Evolutionary conservation across 2,329 filamentous ascomycete genomes (phyloP), one percentile per base, ranked within the genome.

Genomic region (Aureobasidium sp.): DNA sequence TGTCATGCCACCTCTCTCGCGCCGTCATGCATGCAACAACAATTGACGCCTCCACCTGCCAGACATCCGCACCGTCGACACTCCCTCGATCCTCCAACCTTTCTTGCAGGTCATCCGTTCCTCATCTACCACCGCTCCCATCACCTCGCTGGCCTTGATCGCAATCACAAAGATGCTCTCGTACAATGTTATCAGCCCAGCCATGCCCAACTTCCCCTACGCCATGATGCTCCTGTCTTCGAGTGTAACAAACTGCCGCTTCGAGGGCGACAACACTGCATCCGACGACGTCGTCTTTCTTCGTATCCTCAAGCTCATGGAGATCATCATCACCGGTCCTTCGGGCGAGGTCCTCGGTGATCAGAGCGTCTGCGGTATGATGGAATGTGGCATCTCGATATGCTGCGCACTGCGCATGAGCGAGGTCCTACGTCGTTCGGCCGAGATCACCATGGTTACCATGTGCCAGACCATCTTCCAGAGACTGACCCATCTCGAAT

Each of bases 401-500:
- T 99, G 94, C 78, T 99, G 93, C 64, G 92, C 97, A 70, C 84
- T 89, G 60, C 85, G 93, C 60, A 85, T 97, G 63, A 96, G 92
- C 10, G 92, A 96, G 68, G 85, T 97, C 4, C 78, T 99, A 59
- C 85, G 93, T 64, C 83, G 92, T 64, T 95, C 92, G 21, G 94
- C 94, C 1, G 94, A 99, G 74, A 94, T 95, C 69, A 88, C 91
- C 59, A 96, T 99, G 92, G 90, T 97, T 47, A 90, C 90, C 66
- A 99, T 99, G 94, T 97, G 94, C 71, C 94, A 99, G 75, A 91
- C 96, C 65, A 96, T 99, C 68, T 99, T 99, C 71, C 89, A 92
- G 73, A 86, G 95, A 62, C 77, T 99, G 57, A 96, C 95, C 73
- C 90, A 95, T 67, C 81, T 89, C 49, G 87, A 92, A 69, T 67